Percentiles rank a stretch among this genome's conserved stretches.
Evolutionary conservation across 345 rosid genomes (phyloP).

Genomic region (Rhodomyrtus tomentosa): DNA sequence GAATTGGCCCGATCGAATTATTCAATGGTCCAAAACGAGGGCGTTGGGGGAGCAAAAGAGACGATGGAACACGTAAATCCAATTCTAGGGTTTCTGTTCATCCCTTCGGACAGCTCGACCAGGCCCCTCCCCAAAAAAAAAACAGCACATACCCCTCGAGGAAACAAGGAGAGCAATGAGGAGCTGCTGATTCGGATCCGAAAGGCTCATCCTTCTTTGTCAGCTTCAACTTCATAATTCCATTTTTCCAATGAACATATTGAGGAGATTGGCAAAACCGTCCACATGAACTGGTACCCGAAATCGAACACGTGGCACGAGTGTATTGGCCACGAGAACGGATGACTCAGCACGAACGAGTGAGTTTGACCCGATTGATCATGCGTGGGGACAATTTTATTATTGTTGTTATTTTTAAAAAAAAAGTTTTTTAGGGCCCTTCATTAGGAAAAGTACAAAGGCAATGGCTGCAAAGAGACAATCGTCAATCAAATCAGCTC

Average conservation of each 20-base stretch:
- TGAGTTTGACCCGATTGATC: not conserved
- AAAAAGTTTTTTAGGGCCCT: not conserved
- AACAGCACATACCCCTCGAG: not conserved
- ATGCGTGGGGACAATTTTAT: not conserved
- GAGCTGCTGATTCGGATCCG: constrained; percentile 13
- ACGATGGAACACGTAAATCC: not conserved
- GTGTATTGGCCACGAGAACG: not conserved
- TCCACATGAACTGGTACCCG: too few relatives aligned
- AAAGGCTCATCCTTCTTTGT: not conserved
- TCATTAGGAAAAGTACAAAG: not conserved
- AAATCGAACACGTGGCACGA: not conserved
- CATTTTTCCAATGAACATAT: not conserved
- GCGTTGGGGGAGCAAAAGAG: not conserved
- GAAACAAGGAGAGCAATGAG: not conserved
- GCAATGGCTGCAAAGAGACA: not conserved
- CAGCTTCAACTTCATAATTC: not conserved
- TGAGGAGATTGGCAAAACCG: too few relatives aligned
- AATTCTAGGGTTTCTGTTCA: not conserved
- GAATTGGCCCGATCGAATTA: not conserved
- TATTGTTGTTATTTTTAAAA: too few relatives aligned
- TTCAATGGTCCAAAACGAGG: not conserved
- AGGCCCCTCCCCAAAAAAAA: not conserved
- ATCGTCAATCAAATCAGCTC: not conserved
- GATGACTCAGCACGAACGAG: not conserved
- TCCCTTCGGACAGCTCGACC: not conserved